Conservation (phyloP, 75 land plant species). For the Sequoia sempervirens region DNA sequence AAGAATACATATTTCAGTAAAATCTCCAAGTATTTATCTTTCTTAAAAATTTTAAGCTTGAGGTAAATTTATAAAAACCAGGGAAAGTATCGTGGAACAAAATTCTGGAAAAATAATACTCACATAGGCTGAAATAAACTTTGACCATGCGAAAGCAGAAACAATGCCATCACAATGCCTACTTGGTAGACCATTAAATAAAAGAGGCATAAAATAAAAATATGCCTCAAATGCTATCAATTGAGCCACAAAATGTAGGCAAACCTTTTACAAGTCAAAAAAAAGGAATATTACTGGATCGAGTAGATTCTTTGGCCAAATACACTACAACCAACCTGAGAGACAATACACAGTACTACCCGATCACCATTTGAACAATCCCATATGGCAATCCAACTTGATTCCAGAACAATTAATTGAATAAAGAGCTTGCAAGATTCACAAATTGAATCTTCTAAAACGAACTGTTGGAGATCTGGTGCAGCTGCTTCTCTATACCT, state of each 20-base stretch:
- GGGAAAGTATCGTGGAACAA: background rate
- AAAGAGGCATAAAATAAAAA: constrained; percentile 6
- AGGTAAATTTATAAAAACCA: background rate
- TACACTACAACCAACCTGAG: constrained; percentile 7
- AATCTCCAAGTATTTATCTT: background rate
- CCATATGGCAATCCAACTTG: constrained; percentile 3
- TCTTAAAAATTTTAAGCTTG: background rate
- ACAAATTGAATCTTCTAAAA: constrained; percentile 2
- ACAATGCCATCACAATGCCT: background rate
- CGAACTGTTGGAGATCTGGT: background rate
- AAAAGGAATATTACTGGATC: background rate
- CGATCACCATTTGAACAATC: background rate
- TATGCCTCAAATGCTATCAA: constrained; percentile 6
- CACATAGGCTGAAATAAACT: constrained; percentile 3
- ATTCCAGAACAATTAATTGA: constrained; percentile 3
- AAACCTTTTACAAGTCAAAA: background rate
- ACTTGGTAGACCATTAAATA: constrained; percentile 5
- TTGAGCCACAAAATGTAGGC: constrained; percentile 11
- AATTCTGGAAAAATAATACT: background rate
- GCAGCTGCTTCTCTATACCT: background rate
- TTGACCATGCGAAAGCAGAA: background rate
- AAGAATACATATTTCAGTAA: background rate
- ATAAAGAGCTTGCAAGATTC: constrained; percentile 2
- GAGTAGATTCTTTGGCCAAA: background rate
- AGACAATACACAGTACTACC: constrained; percentile 6